phyloP scores from a whole-genome alignment of 169 alveolate genomes.

The Eimeria falciformis region DNA sequence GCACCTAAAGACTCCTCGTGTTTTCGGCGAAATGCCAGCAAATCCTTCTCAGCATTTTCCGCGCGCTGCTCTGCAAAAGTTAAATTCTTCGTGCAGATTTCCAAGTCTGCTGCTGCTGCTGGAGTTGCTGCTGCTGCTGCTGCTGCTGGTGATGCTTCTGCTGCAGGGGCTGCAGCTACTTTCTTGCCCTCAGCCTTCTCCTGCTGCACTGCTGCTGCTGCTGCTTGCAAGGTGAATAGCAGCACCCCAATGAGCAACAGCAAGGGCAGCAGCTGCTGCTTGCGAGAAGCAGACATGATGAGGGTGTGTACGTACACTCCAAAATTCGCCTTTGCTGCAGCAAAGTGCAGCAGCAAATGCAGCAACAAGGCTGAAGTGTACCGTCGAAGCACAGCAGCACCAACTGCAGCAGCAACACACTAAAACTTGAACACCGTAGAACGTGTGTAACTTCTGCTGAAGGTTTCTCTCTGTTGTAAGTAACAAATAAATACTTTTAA shows the following conservation, averaged over 20 bases:
- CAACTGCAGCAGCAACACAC: constrained; percentile 8
- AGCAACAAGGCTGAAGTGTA: background rate
- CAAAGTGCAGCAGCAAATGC: background rate
- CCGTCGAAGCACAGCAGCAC: constrained; percentile 38
- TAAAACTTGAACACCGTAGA: too few relatives aligned
- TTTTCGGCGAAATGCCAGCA: constrained; percentile 12
- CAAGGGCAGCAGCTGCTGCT: constrained; percentile 22
- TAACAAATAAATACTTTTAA: background rate
- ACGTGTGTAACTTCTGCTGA: too few relatives aligned
- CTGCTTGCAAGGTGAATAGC: background rate
- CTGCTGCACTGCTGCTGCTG: background rate
- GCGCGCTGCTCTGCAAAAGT: constrained; percentile 37
- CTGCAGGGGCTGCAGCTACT: background rate
- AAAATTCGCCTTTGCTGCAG: background rate
- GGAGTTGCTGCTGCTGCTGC: constrained; percentile 25
- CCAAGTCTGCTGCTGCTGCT: background rate
- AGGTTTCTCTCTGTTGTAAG: background rate
- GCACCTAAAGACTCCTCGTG: constrained; percentile 34
- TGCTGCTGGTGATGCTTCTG: constrained; percentile 1
- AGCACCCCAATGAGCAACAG: constrained; percentile 14
- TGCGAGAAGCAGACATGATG: background rate
- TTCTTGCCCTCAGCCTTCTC: background rate
- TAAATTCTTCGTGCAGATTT: background rate
- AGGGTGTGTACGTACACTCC: constrained; percentile 6
- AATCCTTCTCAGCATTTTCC: constrained; percentile 3